Percentiles rank a stretch among this genome's conserved stretches.
Conservation (phyloP, 2,329 filamentous ascomycete species). For the Diaporthe helianthi region DNA sequence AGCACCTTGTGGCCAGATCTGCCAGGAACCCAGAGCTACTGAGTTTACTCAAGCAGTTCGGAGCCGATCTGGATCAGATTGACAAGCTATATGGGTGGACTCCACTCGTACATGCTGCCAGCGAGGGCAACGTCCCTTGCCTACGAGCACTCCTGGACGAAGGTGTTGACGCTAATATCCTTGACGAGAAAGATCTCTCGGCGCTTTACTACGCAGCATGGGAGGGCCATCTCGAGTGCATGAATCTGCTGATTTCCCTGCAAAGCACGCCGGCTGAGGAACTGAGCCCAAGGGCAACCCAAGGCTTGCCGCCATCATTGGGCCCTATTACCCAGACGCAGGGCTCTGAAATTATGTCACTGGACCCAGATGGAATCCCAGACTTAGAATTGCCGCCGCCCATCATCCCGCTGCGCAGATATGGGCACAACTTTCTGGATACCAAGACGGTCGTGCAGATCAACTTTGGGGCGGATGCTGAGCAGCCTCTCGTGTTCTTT, state of each 20-base stretch:
- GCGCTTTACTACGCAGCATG: constrained; percentile 99
- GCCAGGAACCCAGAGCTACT: constrained; percentile 82
- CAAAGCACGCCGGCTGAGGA: constrained; percentile 5
- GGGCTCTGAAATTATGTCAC: constrained; percentile 66
- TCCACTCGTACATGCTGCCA: constrained; percentile 92
- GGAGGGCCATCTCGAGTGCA: constrained; percentile 95
- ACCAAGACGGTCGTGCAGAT: constrained; percentile 97
- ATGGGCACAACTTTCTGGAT: constrained; percentile 98
- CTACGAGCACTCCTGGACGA: constrained; percentile 81
- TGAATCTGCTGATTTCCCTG: constrained; percentile 74
- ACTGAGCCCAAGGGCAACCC: constrained; percentile 51
- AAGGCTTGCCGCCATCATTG: constrained; percentile 44
- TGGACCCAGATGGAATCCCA: constrained; percentile 88
- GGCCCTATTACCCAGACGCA: constrained; percentile 55
- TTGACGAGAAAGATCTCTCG: constrained; percentile 91
- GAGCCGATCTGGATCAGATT: constrained; percentile 87
- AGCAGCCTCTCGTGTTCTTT: constrained; percentile 89
- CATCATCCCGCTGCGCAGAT: constrained; percentile 91
- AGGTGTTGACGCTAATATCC: constrained; percentile 77
- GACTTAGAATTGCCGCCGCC: constrained; percentile 91
- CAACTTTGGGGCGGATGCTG: constrained; percentile 78
- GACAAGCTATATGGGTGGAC: constrained; percentile 99
- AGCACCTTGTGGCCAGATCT: constrained; percentile 92
- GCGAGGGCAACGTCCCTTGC: constrained; percentile 92
- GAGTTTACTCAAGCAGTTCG: constrained; percentile 80